Evolutionary conservation across 2,329 filamentous ascomycete species (phyloP).

Genomic region (Colletotrichum sp.): DNA sequence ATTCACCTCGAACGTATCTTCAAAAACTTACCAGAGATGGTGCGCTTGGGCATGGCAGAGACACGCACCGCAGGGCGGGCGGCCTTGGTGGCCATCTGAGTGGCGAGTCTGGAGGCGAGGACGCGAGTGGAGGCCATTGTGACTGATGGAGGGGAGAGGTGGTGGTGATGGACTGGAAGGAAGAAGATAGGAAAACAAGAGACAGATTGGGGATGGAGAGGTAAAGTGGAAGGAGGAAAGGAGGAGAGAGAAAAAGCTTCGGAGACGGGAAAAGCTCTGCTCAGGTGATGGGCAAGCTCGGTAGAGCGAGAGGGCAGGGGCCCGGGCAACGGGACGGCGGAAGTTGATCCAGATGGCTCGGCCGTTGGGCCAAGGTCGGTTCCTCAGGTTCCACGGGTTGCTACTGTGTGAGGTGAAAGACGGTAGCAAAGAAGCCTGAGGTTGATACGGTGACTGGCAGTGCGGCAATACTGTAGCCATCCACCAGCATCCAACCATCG

Average conservation of each 20-base stretch:
- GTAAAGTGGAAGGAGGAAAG: slow-evolving; percentile 39
- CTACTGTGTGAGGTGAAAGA: neutral
- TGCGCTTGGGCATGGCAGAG: slow-evolving; percentile 74
- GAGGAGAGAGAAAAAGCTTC: slow-evolving; percentile 42
- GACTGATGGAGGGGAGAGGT: slow-evolving; percentile 59
- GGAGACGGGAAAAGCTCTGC: slow-evolving; percentile 33
- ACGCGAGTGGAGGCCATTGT: slow-evolving; percentile 83
- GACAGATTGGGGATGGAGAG: slow-evolving; percentile 24
- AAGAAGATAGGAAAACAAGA: slow-evolving; percentile 24
- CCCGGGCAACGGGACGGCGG: slow-evolving; percentile 24
- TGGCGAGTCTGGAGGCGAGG: slow-evolving; percentile 78
- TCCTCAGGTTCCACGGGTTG: slow-evolving; percentile 9
- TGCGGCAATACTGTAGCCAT: neutral
- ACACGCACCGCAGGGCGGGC: slow-evolving; percentile 77
- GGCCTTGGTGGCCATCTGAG: slow-evolving; percentile 76
- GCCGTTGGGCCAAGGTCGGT: slow-evolving; percentile 1
- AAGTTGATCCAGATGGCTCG: slow-evolving; percentile 24
- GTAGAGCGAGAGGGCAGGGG: slow-evolving; percentile 22
- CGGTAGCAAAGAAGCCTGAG: slow-evolving; percentile 12
- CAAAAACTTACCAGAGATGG: slow-evolving; percentile 70
- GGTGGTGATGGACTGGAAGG: slow-evolving; percentile 28
- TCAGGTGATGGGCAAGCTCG: slow-evolving; percentile 24
- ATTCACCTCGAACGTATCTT: neutral
- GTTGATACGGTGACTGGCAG: neutral
- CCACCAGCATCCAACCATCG: neutral